Evolutionary conservation across 768 basidiomycete genomes (phyloP), one percentile per base, ranked within the genome.

Genomic region (Mycena latifolia): DNA sequence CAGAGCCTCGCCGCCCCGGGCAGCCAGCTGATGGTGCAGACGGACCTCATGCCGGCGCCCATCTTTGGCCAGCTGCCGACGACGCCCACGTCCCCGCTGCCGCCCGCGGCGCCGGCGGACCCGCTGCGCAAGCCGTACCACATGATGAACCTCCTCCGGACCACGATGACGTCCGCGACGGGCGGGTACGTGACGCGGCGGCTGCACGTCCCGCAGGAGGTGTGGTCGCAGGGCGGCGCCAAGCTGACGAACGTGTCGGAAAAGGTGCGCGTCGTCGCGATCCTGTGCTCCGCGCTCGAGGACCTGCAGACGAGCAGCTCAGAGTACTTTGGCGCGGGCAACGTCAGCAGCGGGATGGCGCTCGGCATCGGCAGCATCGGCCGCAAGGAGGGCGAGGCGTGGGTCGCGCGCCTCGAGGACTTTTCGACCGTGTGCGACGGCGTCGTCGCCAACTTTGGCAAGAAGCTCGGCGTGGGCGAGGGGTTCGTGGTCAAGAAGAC

Each of bases 151-250:
- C 85, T 94, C 25, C 80, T 97, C 39, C 84, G 89, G 65, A 87
- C 82, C 55, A 94, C 94, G 28, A 96, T 96, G 88, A 85, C 82
- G 39, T 89, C 88, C 39, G 83, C 85, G 65, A 88, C 91, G 5
- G 95, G 95, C n/a, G 94, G 93, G 33, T 96, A 96, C 76, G 82
- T 97, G 61, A 95, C 94, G 18, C 90, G 90, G 50, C 87, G 91
- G 50, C 78, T 97, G 69, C 95, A 95, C 77, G 92, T 97, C 29
- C 94, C 95, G 17, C 88, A 88, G 60, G 93, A 94, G 73, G 92
- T 96, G 25, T 97, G 95, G 95, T 92, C 93, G 47, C 92, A 94
- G 75, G 92, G 92, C 29, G 94, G 95, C 45, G 93, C 92, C 31
- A 96, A 95, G 76, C 85, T 98, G 53, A 81, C 82, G 37, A 95